These are phyloP conservation scores for Entomortierella parvispora DNA, from an alignment of 192 early-diverging fungal genomes.

Conservation along the genomic window DNA sequence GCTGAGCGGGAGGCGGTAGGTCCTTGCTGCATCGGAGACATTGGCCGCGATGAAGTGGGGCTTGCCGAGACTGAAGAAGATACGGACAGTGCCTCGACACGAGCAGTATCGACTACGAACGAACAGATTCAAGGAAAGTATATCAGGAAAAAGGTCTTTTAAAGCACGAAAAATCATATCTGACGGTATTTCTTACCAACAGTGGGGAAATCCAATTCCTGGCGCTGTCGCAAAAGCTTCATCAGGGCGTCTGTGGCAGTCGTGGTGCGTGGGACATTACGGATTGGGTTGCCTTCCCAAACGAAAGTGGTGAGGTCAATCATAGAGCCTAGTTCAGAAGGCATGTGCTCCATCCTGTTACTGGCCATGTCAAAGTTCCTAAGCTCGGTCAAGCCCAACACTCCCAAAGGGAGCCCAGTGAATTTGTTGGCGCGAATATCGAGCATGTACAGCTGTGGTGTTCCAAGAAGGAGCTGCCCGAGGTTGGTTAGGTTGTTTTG, in stretches of 20 bases:
- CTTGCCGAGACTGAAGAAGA: slow-evolving; percentile 6
- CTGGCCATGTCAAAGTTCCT: slow-evolving; percentile 61
- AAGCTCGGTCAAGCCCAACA: slow-evolving; percentile 43
- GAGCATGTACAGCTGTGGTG: slow-evolving; percentile 50
- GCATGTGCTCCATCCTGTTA: slow-evolving; percentile 57
- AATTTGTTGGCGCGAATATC: slow-evolving; percentile 59
- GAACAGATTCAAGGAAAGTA: not conserved
- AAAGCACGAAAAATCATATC: not conserved
- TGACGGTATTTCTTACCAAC: slow-evolving; percentile 13
- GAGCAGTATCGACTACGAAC: slow-evolving; percentile 25
- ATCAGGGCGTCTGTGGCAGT: slow-evolving; percentile 55
- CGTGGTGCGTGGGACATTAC: slow-evolving; percentile 43
- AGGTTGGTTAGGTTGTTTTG: slow-evolving; percentile 51
- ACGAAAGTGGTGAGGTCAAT: slow-evolving; percentile 53
- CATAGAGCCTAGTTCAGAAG: slow-evolving; percentile 56
- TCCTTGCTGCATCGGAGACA: not conserved
- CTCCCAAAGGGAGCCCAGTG: slow-evolving; percentile 49
- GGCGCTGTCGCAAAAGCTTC: slow-evolving; percentile 53
- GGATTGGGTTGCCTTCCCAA: slow-evolving; percentile 64
- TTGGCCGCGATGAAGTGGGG: not conserved
- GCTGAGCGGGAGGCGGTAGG: slow-evolving; percentile 1
- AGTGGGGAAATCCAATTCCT: slow-evolving; percentile 32
- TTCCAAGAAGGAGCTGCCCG: slow-evolving; percentile 31
- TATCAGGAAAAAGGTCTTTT: not conserved
- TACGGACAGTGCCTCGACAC: slow-evolving; percentile 35